These are phyloP conservation scores for Fusarium pseudonygamai DNA, from an alignment of 2,329 filamentous ascomycete genomes.

Conservation along the genomic window DNA sequence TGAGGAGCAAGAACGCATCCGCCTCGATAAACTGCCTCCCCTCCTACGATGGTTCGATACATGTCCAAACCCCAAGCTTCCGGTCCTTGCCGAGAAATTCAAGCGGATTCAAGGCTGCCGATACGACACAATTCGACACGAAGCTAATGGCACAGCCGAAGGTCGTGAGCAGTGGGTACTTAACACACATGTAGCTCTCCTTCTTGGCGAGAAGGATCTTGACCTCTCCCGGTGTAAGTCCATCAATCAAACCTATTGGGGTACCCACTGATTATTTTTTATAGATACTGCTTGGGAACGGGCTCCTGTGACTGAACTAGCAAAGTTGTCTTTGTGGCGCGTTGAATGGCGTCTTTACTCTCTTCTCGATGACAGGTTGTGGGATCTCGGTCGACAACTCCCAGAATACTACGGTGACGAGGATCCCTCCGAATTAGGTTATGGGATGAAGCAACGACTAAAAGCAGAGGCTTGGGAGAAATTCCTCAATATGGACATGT, in stretches of 20 bases:
- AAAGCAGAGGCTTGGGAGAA: constrained; percentile 60
- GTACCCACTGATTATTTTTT: constrained; percentile 3
- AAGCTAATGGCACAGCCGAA: constrained; percentile 60
- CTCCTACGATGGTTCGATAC: constrained; percentile 69
- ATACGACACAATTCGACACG: constrained; percentile 69
- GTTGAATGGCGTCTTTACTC: constrained; percentile 66
- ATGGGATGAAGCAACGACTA: constrained; percentile 56
- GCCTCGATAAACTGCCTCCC: constrained; percentile 66
- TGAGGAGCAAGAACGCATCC: constrained; percentile 64
- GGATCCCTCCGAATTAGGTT: constrained; percentile 56
- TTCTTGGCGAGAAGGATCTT: constrained; percentile 72
- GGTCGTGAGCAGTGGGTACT: constrained; percentile 74
- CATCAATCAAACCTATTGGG: not conserved
- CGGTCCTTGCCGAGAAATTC: constrained; percentile 64
- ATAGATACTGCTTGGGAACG: constrained; percentile 70
- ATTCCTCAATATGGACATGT: constrained; percentile 69
- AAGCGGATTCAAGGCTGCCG: constrained; percentile 67
- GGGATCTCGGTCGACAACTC: constrained; percentile 63
- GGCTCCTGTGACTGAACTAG: constrained; percentile 60
- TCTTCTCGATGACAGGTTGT: constrained; percentile 59
- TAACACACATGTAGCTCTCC: constrained; percentile 70
- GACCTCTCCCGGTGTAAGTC: constrained; percentile 67
- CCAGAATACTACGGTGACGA: constrained; percentile 60
- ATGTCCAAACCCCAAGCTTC: constrained; percentile 60
- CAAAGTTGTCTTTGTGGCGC: constrained; percentile 69